These are phyloP conservation scores for Cladosporium sp. DNA, from an alignment of 2,329 filamentous ascomycete genomes.

Conservation along the genomic window DNA sequence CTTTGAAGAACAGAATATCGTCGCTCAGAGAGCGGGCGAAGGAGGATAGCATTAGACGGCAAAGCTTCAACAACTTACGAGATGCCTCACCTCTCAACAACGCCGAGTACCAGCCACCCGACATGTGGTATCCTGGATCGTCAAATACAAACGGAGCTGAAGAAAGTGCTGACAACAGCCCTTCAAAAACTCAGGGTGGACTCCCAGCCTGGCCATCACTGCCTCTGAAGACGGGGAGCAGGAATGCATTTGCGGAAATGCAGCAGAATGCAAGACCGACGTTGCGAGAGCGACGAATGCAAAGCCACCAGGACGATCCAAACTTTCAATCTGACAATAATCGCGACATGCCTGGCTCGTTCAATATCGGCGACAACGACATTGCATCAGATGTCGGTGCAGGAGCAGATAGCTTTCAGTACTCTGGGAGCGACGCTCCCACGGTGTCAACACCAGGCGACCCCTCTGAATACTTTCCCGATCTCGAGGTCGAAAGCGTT, in stretches of 20 bases:
- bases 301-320: conserved; percentile 20
- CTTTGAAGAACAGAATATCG: conserved; percentile 81
- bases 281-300: conserved; percentile 27
- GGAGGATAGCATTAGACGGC: conserved; percentile 74
- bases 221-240: conserved; percentile 22
- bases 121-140: conserved; percentile 30
- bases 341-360: conserved; percentile 20
- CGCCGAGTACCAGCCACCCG: conserved; percentile 51
- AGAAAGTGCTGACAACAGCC: not conserved
- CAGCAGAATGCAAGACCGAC: not conserved
- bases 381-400: conserved; percentile 2
- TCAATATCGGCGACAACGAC: conserved; percentile 18
- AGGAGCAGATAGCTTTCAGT: conserved; percentile 4
- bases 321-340: conserved; percentile 20
- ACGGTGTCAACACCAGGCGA: conserved; percentile 16
- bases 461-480: conserved; percentile 25
- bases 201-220: not conserved
- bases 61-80: conserved; percentile 73
- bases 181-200: not conserved
- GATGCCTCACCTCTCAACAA: conserved; percentile 70
- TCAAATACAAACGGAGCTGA: conserved; percentile 6
- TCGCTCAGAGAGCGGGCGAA: conserved; percentile 74
- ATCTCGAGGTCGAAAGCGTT: conserved; percentile 34
- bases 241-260: conserved; percentile 33
- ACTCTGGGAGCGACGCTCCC: conserved; percentile 16